Evolutionary conservation across 192 early-diverging fungal genomes (phyloP), one percentile per base, ranked within the genome.

Genomic region (Funneliformis geosporum): DNA sequence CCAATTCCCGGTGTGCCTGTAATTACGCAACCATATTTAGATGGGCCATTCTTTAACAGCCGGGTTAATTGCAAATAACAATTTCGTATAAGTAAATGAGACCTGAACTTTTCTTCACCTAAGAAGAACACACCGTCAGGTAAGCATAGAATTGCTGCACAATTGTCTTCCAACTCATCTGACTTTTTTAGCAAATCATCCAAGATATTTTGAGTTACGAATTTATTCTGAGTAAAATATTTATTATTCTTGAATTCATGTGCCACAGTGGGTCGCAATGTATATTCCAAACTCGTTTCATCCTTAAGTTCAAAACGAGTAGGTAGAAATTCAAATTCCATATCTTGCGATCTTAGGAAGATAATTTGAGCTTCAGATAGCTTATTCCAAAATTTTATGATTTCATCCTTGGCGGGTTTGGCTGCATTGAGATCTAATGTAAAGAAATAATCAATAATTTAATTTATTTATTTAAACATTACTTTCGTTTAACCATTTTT

Each of bases 1-100:
- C 69, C 69, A 27, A 71, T 71, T 42, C 69, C 69, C 43, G 69
- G 69, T 43, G 42, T 46, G 14, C 69, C 69, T 42, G 69, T 71
- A 44, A 71, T 43, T 25, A 16, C 40, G 16, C 69, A 71, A 71
- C 69, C 69, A 25, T 7, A 11, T 8, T 21, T 5, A 40, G 69
- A 33, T 47, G 69, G 9, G 46, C 39, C 11, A 71, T 27, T 50
- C 33, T 71, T 27, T 10, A 71, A 42, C 42, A 46, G 42, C 4
- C 42, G 14, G 16, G 46, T 4, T 43, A 71, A 71, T 40, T 71
- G 69, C 40, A 71, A 46, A 71, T 71, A 71, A 21, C 69, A 71
- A 25, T 71, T 71, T 25, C 42, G 69, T 71, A 71, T 71, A 21
- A 71, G 42, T 46, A 71, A 42, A 9, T 44, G 38, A 14, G 69